These are phyloP conservation scores for Fraxinus greggii DNA, from an alignment of 305 asterid genomes.

Conservation along the genomic window DNA sequence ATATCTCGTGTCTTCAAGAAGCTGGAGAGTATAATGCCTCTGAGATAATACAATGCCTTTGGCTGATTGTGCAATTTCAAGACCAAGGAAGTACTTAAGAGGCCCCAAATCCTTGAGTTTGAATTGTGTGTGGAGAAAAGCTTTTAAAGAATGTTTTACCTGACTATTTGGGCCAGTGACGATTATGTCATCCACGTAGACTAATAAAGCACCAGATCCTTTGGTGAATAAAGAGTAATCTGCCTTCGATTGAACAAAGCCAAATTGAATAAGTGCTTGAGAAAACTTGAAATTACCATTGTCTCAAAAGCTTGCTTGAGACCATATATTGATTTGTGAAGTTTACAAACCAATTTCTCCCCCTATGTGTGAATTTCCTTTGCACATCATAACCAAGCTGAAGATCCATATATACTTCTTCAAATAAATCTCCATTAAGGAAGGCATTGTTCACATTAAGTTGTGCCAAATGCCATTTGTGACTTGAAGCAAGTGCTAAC, in stretches of 20 bases:
- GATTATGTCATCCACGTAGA: background rate
- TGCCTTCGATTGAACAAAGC: too few relatives aligned
- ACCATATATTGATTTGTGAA: background rate
- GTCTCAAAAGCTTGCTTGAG: background rate
- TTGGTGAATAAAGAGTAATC: background rate
- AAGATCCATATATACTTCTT: background rate
- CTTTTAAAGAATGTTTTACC: background rate
- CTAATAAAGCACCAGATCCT: background rate
- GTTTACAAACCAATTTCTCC: background rate
- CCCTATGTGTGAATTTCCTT: too few relatives aligned
- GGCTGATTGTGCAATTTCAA: background rate
- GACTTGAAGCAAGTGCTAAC: background rate
- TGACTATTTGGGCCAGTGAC: background rate
- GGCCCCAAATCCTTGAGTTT: background rate
- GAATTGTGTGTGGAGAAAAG: background rate
- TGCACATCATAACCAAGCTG: background rate
- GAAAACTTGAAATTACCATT: too few relatives aligned
- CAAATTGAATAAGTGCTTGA: too few relatives aligned
- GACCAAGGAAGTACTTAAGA: background rate
- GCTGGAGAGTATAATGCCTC: too few relatives aligned
- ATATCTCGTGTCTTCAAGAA: too few relatives aligned
- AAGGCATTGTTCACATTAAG: background rate
- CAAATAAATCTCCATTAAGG: background rate
- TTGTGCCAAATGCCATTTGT: background rate
- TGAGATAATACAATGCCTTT: too few relatives aligned